Base-by-base conservation (phyloP, 495 filamentous ascomycete genomes). In the Podospora conica region DNA sequence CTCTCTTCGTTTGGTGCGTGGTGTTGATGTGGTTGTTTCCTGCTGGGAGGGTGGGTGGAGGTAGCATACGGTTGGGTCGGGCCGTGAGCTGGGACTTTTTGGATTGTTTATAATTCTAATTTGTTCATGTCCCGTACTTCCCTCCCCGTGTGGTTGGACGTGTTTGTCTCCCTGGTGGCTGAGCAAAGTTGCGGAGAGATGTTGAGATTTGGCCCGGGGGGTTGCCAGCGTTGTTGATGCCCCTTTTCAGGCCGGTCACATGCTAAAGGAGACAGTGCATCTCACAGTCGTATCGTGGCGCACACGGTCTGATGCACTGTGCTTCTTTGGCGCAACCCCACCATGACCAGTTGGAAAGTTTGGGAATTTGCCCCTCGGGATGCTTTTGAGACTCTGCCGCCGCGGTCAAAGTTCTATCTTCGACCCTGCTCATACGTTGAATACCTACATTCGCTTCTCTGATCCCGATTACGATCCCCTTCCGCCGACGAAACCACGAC, bases 291-390 rank as follows among this genome's bases (percentile, higher is more conserved):
- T 10, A 10, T 21, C 10, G 1, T 9, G 3, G 56, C 18, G n/a
- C 24, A 61, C 18, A 54, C 28, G 18, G 29, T 31, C 53, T 12
- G 11, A 12, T 53, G 33, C 24, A 48, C 60, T 61, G 57, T 58
- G 11, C 24, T 3, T 57, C 20, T 25, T 3, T 28, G 24, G 10
- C 31, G 55, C 59, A 59, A 61, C 68, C 68, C 68, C 65, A 62
- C 68, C 55, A 62, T 56, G 53, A 58, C 25, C 68, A 28, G 25
- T 61, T 21, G 27, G 12, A 3, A 29, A 61, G 23, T n/a, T n/a
- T 20, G 9, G 15, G 33, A 29, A 64, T 70, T 74, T 71, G 68
- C 72, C 72, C 72, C 72, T 71, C 72, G 54, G 18, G 40, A 68
- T 31, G 55, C 61, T 68, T 67, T 70, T 61, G 63, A 15, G 21